Base-by-base conservation (phyloP, 371 early-diverging fungal species). In the Saksenaea oblongispora region DNA sequence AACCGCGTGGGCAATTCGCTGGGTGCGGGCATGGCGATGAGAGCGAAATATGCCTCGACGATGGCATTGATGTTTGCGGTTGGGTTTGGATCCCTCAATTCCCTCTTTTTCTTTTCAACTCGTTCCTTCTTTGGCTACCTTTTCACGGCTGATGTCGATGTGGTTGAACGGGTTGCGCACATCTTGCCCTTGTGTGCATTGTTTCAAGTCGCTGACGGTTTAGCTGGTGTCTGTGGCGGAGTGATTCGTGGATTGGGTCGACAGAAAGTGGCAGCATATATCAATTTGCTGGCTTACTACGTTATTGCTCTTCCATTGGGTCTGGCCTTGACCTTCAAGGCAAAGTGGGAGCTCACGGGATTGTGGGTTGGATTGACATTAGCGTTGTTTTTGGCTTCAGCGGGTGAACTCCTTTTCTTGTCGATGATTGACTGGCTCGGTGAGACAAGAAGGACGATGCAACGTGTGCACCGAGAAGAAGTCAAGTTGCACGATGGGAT, bases 1-100 rank as follows among this genome's bases (percentile, higher is more conserved):
- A 92, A 90, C 34, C 84, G 90, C 0, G 85, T 92, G 5, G 95
- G 95, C 28, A 89, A 89, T 66, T 66, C 85, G 1, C 62, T 91
- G n/a, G 91, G 91, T 3, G 75, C 71, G 15, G 72, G 72, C 13
- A 69, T 69, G 8, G 47, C 79, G 4, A 62, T 65, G 5, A 70
- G 69, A n/a, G 84, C 86, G 15, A 63, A 54, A 36, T 59, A 73
- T 26, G 54, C 80, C 1, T 59, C 79, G 14, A 61, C 64, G 53
- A 66, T 71, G 13, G 73, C 84, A 10, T 57, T 86, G 2, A n/a
- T 63, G 2, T 62, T 83, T 26, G 72, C 74, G 14, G n/a, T 76
- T 8, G 64, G 71, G 0, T 54, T 84, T n/a, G 69, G 68, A 17
- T 4, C 53, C 9, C 61, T 63, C 67, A 82, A 41, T 34, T 68